Base-by-base conservation (phyloP, 164 flowering plant species). In the Piper longum region DNA sequence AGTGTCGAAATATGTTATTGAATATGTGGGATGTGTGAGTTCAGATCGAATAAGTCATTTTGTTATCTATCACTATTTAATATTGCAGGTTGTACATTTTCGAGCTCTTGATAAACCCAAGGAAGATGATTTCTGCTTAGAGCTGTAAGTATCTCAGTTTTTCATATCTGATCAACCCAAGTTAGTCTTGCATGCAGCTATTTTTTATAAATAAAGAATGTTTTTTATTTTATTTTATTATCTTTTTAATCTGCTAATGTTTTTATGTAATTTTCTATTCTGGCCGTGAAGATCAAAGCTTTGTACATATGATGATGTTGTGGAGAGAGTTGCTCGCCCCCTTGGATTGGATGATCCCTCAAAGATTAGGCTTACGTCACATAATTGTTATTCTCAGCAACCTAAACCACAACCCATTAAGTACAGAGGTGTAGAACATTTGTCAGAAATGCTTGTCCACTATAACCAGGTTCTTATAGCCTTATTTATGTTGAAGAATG, bases 361-460 rank as follows among this genome's bases (percentile, higher is more conserved):
- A 39, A 93, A 88, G 79, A 83, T 93, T 41, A 75, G 98, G 76
- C 84, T 93, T 41, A 93, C 98, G 56, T 73, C 98, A 62, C 97
- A 90, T 71, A 93, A 88, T 74, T 86, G 95, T 71, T 93, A 93
- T 75, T 86, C 92, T 66, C 96, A 90, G 78, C 96, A 90, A 68
- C 98, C 98, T 48, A 93, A 88, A 75, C 96, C 98, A 44, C 85
- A 84, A 63, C 92, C 96, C 2, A 87, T 93, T 51, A 93, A 88
- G 72, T 90, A 84, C 66, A 76, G 96, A 42, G 97, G 96, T 41
- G 83, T 84, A 9, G 96, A 93, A 19, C 91, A 74, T 77, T 72
- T 93, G 69, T 74, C 91, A 56, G 99, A 93, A 65, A 90, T 93
- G 97, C 72, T 93, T 59, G 83, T 82, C 41, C 92, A 90, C 72